A percentile compares a stretch with the other conserved stretches of the same genome.
These are phyloP conservation scores for Colletotrichum karsti DNA, from an alignment of 2,329 filamentous ascomycete genomes.

Conservation along the genomic window DNA sequence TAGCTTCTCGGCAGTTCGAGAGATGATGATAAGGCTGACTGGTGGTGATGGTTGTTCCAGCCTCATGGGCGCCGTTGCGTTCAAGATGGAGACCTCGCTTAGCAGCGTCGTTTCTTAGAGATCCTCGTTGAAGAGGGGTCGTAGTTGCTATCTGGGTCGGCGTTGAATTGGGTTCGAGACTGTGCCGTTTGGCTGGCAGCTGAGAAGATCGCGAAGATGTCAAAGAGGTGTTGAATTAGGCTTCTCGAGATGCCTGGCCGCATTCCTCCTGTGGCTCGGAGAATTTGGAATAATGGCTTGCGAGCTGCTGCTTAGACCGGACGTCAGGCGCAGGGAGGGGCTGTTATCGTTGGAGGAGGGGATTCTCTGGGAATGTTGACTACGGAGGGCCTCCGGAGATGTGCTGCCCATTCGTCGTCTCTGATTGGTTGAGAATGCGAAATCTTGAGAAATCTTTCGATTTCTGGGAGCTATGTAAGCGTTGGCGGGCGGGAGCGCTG, in stretches of 20 bases:
- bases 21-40: constrained; percentile 10
- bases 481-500: background rate
- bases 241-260: background rate
- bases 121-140: background rate
- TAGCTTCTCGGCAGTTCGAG: constrained; percentile 23
- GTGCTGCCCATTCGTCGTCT: background rate
- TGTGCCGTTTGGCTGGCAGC: background rate
- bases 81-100: background rate
- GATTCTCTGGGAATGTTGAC: background rate
- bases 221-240: background rate
- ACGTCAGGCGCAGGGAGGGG: background rate
- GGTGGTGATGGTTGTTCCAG: background rate
- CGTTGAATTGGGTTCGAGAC: background rate
- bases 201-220: background rate
- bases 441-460: background rate
- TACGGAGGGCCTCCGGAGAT: background rate
- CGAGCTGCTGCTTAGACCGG: background rate
- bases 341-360: background rate
- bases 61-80: background rate
- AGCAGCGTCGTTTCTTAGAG: background rate
- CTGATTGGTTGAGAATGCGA: background rate
- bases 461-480: background rate
- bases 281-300: background rate
- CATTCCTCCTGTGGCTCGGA: background rate
- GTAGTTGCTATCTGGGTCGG: background rate